These are phyloP conservation scores for Laetiporus sulphureus DNA, from an alignment of 1,284 basidiomycete species.

Conservation along the genomic window DNA sequence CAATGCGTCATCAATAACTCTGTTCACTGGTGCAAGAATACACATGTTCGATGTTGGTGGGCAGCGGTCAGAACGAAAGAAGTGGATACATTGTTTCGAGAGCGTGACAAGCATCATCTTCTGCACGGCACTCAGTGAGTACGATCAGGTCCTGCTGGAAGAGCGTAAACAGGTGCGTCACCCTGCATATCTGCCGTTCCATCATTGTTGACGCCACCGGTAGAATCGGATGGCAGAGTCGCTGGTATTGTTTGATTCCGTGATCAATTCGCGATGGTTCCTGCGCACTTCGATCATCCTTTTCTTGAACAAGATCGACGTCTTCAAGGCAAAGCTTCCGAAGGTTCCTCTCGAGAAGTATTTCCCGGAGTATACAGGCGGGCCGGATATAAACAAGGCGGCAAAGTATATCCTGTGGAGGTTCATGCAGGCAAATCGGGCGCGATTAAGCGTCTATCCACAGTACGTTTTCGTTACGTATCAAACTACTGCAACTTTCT, in stretches of 20 bases:
- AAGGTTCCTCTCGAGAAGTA: constrained; percentile 86
- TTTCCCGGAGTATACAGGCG: constrained; percentile 94
- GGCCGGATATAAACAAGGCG: constrained; percentile 93
- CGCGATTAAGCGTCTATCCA: constrained; percentile 84
- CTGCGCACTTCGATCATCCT: constrained; percentile 87
- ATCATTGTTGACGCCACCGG: not conserved
- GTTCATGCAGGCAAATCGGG: constrained; percentile 93
- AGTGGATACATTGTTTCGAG: constrained; percentile 95
- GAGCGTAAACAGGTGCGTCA: constrained; percentile 66
- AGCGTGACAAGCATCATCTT: constrained; percentile 95
- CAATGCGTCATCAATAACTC: not conserved
- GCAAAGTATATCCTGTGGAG: constrained; percentile 98
- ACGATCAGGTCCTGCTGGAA: constrained; percentile 85
- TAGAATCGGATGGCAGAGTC: constrained; percentile 96
- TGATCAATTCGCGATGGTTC: constrained; percentile 99
- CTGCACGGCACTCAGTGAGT: constrained; percentile 90
- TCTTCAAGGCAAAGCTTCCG: constrained; percentile 90
- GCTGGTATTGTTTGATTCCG: constrained; percentile 88
- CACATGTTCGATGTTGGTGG: constrained; percentile 94
- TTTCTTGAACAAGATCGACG: constrained; percentile 94
- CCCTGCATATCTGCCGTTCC: not conserved
- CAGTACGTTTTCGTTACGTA: constrained; percentile 55
- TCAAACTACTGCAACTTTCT: not conserved
- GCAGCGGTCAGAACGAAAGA: constrained; percentile 89
- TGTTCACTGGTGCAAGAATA: constrained; percentile 52